These are phyloP conservation scores for Hypoxylon lienhwacheense DNA, from an alignment of 495 filamentous ascomycete species.

Conservation along the genomic window DNA sequence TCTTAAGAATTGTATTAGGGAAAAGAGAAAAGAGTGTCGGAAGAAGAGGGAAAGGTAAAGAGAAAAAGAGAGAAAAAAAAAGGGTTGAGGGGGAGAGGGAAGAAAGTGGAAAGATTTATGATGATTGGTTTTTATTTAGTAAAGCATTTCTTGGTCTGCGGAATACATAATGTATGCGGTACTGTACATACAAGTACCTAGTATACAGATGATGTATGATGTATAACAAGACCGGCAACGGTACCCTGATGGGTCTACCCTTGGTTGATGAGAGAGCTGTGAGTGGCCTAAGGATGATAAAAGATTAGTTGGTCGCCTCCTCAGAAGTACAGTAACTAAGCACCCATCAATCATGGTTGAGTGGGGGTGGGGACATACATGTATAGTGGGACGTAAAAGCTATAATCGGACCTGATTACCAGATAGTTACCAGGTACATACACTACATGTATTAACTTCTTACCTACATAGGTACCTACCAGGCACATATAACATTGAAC, in stretches of 20 bases:
- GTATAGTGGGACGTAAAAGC: too few relatives aligned
- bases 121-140: too few relatives aligned
- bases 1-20: conserved; percentile 28
- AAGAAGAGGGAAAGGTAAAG: neutral
- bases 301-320: too few relatives aligned
- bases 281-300: conserved; percentile 15
- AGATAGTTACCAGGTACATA: too few relatives aligned
- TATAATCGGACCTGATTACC: too few relatives aligned
- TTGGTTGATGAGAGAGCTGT: conserved; percentile 4
- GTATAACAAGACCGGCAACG: conserved; percentile 33
- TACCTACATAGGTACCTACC: too few relatives aligned
- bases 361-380: conserved; percentile 14
- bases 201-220: conserved; percentile 28
- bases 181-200: too few relatives aligned
- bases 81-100: conserved; percentile 29
- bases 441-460: too few relatives aligned
- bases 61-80: conserved; percentile 34
- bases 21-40: conserved; percentile 22
- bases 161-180: too few relatives aligned
- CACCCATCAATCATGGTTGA: conserved; percentile 19
- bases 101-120: conserved; percentile 36
- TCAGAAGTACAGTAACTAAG: too few relatives aligned
- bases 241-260: conserved; percentile 13
- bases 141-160: too few relatives aligned
- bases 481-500: too few relatives aligned